Conservation (phyloP, 345 rosid species). For the Syzygium aqueum region DNA sequence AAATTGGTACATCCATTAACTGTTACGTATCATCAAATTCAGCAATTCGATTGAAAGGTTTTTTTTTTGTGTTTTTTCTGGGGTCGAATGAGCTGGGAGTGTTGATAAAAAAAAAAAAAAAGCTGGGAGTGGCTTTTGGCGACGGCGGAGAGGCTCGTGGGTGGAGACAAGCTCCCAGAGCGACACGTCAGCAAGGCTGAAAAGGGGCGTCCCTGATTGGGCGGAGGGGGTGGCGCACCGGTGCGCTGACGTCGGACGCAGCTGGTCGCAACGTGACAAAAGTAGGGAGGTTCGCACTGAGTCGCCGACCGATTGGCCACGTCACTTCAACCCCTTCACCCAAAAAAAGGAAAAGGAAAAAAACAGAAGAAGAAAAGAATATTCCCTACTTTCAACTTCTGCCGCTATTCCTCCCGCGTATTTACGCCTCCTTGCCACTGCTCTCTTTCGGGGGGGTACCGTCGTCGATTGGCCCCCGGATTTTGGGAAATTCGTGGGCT, state of each 20-base stretch:
- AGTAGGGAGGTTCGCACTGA: background rate
- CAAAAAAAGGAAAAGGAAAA: too few relatives aligned
- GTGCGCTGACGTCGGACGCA: background rate
- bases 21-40: too few relatives aligned
- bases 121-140: background rate
- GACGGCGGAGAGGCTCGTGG: background rate
- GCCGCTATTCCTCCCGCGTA: background rate
- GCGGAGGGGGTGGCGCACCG: background rate
- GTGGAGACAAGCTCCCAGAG: background rate
- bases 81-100: background rate
- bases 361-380: background rate
- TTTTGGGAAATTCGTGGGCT: background rate
- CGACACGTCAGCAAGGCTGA: background rate
- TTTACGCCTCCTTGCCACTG: background rate
- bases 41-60: too few relatives aligned
- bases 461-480: background rate
- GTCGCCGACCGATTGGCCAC: slow-evolving; percentile 15
- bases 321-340: background rate
- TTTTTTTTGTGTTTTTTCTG: too few relatives aligned
- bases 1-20: too few relatives aligned
- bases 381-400: background rate
- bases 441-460: background rate
- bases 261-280: background rate
- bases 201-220: background rate
- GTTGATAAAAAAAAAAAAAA: background rate